Base-by-base conservation (phyloP, 129 eudicot species). In the Lonicera japonica region DNA sequence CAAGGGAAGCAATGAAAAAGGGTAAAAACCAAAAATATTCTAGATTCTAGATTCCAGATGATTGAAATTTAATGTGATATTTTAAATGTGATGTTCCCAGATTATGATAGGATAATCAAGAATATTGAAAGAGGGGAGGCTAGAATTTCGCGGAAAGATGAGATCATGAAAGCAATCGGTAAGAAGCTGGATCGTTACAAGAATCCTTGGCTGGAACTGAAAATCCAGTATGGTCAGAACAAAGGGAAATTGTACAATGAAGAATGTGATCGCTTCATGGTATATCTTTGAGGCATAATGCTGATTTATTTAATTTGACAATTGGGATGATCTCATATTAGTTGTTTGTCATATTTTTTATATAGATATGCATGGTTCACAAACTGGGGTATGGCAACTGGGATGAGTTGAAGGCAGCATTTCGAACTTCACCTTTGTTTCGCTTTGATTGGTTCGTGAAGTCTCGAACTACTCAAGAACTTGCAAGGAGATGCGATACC, bases 231-330 rank as follows among this genome's bases (percentile, higher is more conserved):
- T 58, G 99, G 99, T 69, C 99, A 94, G 83, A 94, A 94, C 86
- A 94, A 94, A 81, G 99, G 99, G 64, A 94, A 94, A 80, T 73
- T 94, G 64, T 94, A 85, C 86, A 94, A 94, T 75, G 99, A 94
- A 78, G 99, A 94, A 77, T 94, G 99, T 65, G 99, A 94, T 64
- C 99, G 99, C 6, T 94, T 88, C 80, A 94, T 94, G 99, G 99
- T 94, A 64, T 46, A 17, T 56, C 46, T 16, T 60, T 20, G 48
- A 16, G 19, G 20, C 3, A 16, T 67, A 4, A 23, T 40, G 22
- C 17, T 41, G 47, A 13, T 67, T 11, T 67, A 3, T 29, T 17
- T 9, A 16, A 8, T 11, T 7, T 56, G 25, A 21, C 14, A 43
- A 34, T 20, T 56, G 17, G 40, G 18, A 22, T 57, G 24, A 10